Conservation (phyloP, 257 asterid species). For the Fraxinus quadrangulata region DNA sequence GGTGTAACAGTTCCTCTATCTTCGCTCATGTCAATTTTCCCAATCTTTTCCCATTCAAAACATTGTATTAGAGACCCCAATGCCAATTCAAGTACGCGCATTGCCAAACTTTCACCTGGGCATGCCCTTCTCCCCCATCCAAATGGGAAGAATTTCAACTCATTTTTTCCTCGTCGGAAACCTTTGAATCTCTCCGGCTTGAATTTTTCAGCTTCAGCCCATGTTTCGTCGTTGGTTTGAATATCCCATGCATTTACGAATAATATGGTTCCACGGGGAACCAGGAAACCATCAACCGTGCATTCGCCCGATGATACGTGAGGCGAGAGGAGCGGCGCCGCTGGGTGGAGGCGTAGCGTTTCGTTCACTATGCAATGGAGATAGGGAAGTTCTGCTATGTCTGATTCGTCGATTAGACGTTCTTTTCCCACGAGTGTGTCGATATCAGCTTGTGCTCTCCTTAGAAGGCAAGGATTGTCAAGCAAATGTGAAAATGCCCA, state of each 20-base stretch:
- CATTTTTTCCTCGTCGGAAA: constrained; percentile 8
- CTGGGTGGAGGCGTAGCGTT: constrained; percentile 40
- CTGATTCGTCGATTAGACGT: constrained; percentile 29
- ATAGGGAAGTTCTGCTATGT: constrained; percentile 33
- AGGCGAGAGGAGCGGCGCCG: constrained; percentile 39
- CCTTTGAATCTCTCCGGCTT: constrained; percentile 34
- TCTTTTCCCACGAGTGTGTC: constrained; percentile 27
- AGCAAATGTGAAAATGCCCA: constrained; percentile 47
- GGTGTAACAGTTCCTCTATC: constrained; percentile 34
- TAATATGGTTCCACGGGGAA: constrained; percentile 40
- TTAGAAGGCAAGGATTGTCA: constrained; percentile 26
- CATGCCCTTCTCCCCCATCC: constrained; percentile 47
- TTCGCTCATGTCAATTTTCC: constrained; percentile 35
- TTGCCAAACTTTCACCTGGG: constrained; percentile 41
- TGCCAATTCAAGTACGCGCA: constrained; percentile 33
- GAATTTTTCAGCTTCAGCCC: constrained; percentile 33
- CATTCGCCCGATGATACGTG: constrained; percentile 35
- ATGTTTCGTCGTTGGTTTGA: constrained; percentile 26
- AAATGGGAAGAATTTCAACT: constrained; percentile 32
- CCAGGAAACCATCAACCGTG: constrained; percentile 22
- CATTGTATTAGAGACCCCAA: constrained; percentile 44
- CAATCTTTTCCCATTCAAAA: constrained; percentile 40
- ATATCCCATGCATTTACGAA: constrained; percentile 42
- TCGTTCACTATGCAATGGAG: constrained; percentile 40
- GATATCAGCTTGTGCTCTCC: constrained; percentile 28